Percentiles rank a stretch among this genome's conserved stretches.
Evolutionary conservation across 148 eudicot genomes (phyloP).

Genomic region (Polygonum maritimum): DNA sequence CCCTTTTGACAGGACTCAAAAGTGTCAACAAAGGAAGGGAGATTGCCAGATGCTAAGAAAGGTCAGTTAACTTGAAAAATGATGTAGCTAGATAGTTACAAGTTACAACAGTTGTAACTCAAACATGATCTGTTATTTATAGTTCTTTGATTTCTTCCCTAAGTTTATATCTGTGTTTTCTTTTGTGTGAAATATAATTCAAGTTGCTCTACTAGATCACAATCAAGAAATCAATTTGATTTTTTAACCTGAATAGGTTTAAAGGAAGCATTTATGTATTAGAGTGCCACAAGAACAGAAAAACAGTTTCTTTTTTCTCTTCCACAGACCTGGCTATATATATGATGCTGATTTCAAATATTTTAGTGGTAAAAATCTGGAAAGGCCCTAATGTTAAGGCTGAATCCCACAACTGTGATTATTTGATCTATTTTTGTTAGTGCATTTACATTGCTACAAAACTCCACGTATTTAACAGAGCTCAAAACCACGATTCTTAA

Average conservation of each 20-base stretch:
- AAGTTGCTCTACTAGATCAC: not conserved
- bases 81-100: not conserved
- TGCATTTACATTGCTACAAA: not conserved
- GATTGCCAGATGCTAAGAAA: slow-evolving; percentile 90
- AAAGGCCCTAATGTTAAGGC: not conserved
- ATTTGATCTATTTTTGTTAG: not conserved
- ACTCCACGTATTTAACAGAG: not conserved
- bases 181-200: not conserved
- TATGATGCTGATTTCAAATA: no score
- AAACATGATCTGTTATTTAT: not conserved
- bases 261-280: not conserved
- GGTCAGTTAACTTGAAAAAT: slow-evolving; percentile 22
- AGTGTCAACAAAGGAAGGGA: slow-evolving; percentile 74
- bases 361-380: not conserved
- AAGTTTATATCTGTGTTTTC: not conserved
- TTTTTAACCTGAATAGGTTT: not conserved
- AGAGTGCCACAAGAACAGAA: not conserved
- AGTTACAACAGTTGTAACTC: not conserved
- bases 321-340: no score
- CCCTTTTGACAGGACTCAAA: slow-evolving; percentile 58
- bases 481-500: not conserved
- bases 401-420: not conserved
- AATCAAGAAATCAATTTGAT: not conserved
- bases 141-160: not conserved
- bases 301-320: no score